phyloP scores from a whole-genome alignment of 768 basidiomycete species.

The Pleurotus djamor region DNA sequence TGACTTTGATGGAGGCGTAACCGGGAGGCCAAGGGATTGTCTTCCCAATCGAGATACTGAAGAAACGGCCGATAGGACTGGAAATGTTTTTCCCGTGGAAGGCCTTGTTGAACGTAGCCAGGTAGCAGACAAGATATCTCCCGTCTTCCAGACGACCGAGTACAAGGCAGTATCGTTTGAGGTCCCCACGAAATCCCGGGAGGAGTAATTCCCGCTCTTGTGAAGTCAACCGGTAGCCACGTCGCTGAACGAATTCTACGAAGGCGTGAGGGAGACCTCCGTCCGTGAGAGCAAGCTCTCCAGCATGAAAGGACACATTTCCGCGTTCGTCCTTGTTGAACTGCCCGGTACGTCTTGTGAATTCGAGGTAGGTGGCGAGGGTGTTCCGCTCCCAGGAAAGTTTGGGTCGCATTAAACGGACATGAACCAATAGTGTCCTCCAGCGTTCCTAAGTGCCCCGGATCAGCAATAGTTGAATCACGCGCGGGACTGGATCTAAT shows the following conservation, averaged over 20 bases:
- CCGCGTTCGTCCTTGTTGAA: neutral
- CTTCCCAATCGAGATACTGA: slow-evolving; percentile 32
- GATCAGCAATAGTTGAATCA: neutral
- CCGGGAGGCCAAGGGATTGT: slow-evolving; percentile 23
- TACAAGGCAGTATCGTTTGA: slow-evolving; percentile 29
- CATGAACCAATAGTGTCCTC: neutral
- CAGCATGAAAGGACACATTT: neutral
- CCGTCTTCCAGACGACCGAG: slow-evolving; percentile 23
- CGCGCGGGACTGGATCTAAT: no score
- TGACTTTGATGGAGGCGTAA: slow-evolving; percentile 22
- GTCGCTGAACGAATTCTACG: neutral
- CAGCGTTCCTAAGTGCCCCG: neutral
- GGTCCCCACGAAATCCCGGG: neutral
- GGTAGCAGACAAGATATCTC: slow-evolving; percentile 30
- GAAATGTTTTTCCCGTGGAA: slow-evolving; percentile 17
- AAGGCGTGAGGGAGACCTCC: slow-evolving; percentile 2
- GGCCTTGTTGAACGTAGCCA: slow-evolving; percentile 30
- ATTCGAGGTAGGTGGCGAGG: slow-evolving; percentile 2
- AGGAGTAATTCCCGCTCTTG: slow-evolving; percentile 12
- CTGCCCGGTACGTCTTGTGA: neutral
- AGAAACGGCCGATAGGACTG: slow-evolving; percentile 22
- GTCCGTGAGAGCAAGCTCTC: slow-evolving; percentile 1
- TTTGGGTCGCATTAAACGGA: slow-evolving; percentile 1
- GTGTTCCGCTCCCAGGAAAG: slow-evolving; percentile 3
- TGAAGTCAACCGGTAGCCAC: slow-evolving; percentile 15